These are phyloP conservation scores for Trichophyton schoenleinii DNA, from an alignment of 2,329 filamentous ascomycete genomes.

Conservation along the genomic window DNA sequence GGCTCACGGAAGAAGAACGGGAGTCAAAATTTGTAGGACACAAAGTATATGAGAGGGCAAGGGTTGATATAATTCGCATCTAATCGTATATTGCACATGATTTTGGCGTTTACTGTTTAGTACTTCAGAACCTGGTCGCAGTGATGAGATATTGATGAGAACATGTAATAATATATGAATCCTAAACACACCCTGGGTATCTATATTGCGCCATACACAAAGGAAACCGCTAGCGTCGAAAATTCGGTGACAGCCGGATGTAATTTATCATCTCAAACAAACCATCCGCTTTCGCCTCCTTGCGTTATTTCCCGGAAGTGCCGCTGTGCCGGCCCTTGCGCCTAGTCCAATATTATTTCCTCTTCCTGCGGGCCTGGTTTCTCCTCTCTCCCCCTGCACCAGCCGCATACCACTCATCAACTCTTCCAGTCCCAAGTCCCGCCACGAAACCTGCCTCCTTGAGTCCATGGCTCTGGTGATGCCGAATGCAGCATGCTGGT, in stretches of 20 bases:
- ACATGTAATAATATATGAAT: not conserved
- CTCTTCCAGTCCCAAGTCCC: conserved; percentile 45
- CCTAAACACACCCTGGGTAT: not conserved
- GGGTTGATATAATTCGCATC: conserved; percentile 79
- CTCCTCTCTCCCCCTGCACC: conserved; percentile 17
- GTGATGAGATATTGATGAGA: not conserved
- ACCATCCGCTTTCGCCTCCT: conserved; percentile 29
- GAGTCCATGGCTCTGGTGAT: conserved; percentile 50
- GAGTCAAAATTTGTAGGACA: conserved; percentile 53
- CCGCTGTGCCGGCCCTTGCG: conserved; percentile 19
- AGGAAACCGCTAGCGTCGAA: not conserved
- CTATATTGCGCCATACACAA: not conserved
- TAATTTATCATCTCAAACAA: conserved; percentile 23
- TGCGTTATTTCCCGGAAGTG: conserved; percentile 15
- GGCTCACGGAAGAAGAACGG: conserved; percentile 46
- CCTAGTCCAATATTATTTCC: conserved; percentile 33
- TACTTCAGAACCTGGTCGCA: not conserved
- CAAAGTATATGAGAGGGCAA: conserved; percentile 65
- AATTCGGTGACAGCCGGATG: not conserved
- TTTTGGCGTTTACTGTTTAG: not conserved
- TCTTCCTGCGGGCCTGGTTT: conserved; percentile 22
- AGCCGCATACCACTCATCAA: conserved; percentile 29
- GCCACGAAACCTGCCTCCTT: conserved; percentile 43
- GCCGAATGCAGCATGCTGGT: conserved; percentile 55
- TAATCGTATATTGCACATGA: conserved; percentile 20